Conservation (phyloP, 2,329 filamentous ascomycete genomes). For the Tolypocladium capitatum region DNA sequence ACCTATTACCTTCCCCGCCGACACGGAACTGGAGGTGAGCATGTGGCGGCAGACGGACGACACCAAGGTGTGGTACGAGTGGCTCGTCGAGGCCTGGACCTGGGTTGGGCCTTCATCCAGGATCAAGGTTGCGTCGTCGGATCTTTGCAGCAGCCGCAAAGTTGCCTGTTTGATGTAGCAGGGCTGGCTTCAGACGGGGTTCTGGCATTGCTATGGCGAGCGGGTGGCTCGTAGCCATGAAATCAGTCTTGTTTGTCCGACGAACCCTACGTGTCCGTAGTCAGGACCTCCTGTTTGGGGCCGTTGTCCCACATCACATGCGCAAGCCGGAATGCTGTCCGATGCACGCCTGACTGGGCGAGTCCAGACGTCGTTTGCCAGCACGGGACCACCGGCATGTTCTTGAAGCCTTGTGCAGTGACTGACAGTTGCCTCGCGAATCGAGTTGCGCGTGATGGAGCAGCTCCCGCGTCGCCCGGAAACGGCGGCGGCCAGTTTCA, state of each 20-base stretch:
- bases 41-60: conserved; percentile 97
- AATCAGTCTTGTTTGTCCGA: neutral
- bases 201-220: too few relatives aligned
- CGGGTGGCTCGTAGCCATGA: neutral
- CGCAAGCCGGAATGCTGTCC: neutral
- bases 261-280: neutral
- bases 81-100: conserved; percentile 77
- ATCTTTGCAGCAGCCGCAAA: conserved; percentile 55
- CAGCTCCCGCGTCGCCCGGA: neutral
- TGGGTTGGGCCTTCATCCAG: conserved; percentile 46
- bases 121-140: conserved; percentile 52
- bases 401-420: neutral
- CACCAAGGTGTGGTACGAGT: conserved; percentile 96
- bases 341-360: neutral
- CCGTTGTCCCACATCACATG: neutral
- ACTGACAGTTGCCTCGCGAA: too few relatives aligned
- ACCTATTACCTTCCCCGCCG: conserved; percentile 73
- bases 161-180: conserved; percentile 57
- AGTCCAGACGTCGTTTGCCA: neutral
- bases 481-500: conserved; percentile 3
- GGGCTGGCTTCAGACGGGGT: neutral
- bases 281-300: neutral
- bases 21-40: conserved; percentile 73
- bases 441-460: neutral
- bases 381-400: neutral